These are phyloP conservation scores for Aaosphaeria pasadenensis DNA, from an alignment of 2,329 filamentous ascomycete species.

Conservation along the genomic window DNA sequence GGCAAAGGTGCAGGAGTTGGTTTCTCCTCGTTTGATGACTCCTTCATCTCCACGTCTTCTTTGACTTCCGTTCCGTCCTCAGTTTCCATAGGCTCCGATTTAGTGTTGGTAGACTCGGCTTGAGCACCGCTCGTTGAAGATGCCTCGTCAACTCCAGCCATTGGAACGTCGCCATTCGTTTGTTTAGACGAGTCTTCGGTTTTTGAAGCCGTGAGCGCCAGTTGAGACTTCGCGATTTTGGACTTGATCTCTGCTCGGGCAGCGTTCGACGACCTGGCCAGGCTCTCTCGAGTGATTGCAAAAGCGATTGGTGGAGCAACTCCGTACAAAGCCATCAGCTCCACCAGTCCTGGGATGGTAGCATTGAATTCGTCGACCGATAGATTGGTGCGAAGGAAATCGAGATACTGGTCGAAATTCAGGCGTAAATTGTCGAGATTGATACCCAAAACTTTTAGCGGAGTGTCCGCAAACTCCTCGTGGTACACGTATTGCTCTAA, in stretches of 20 bases:
- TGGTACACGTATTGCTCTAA: slow-evolving; percentile 81
- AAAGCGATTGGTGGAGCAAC: slow-evolving; percentile 81
- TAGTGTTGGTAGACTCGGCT: neutral
- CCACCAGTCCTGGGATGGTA: slow-evolving; percentile 70
- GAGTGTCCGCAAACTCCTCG: slow-evolving; percentile 68
- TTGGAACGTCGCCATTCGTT: slow-evolving; percentile 52
- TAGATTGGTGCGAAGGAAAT: slow-evolving; percentile 79
- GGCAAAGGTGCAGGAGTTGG: neutral
- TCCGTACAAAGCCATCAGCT: slow-evolving; percentile 74
- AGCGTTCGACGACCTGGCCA: slow-evolving; percentile 48
- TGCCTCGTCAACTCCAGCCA: slow-evolving; percentile 17
- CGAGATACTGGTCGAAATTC: slow-evolving; percentile 82
- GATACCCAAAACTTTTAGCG: slow-evolving; percentile 84
- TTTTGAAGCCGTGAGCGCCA: neutral
- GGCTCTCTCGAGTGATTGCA: slow-evolving; percentile 72
- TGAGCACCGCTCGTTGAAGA: slow-evolving; percentile 4
- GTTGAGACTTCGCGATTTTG: slow-evolving; percentile 24
- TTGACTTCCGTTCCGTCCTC: neutral
- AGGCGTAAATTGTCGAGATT: slow-evolving; percentile 88
- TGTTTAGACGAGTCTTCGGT: slow-evolving; percentile 5
- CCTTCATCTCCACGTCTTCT: slow-evolving; percentile 42
- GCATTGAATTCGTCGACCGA: slow-evolving; percentile 72
- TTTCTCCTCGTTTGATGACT: slow-evolving; percentile 10
- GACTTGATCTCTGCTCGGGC: slow-evolving; percentile 20
- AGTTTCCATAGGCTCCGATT: slow-evolving; percentile 1